These are phyloP conservation scores for Acer campestre DNA, from an alignment of 345 rosid genomes.

Conservation along the genomic window DNA sequence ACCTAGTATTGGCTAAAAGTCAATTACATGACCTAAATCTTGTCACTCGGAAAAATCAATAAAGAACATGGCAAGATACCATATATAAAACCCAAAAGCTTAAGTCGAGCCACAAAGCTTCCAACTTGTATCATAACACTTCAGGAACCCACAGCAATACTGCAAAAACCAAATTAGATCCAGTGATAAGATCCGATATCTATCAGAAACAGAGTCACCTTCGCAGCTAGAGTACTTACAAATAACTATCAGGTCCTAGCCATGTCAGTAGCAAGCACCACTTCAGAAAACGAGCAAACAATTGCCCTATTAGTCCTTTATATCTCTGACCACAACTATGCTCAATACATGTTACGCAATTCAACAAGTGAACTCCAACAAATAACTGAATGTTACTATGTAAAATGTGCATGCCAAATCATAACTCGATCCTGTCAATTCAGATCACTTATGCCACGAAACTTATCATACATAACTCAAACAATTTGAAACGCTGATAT, in stretches of 20 bases:
- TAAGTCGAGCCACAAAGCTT: background rate
- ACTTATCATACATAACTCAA: background rate
- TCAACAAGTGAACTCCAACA: background rate
- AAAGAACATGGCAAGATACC: constrained; percentile 4
- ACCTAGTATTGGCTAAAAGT: constrained; percentile 3
- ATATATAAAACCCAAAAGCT: background rate
- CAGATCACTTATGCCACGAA: background rate
- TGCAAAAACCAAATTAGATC: background rate
- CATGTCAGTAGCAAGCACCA: background rate
- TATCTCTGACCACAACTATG: background rate
- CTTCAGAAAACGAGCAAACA: background rate
- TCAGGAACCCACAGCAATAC: background rate
- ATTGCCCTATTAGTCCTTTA: background rate
- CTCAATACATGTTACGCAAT: background rate
- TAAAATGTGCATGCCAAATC: background rate
- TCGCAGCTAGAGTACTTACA: background rate
- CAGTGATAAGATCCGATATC: background rate
- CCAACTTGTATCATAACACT: background rate
- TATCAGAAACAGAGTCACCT: constrained; percentile 2
- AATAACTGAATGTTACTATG: background rate
- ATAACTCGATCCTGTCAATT: background rate
- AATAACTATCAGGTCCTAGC: background rate
- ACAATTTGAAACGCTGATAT: background rate
- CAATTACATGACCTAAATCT: background rate
- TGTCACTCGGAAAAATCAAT: constrained; percentile 1